A percentile compares a stretch with the other conserved stretches of the same genome.
Conservation (phyloP, 805 yeast genomes). For the Schwanniomyces vanrijiae region DNA sequence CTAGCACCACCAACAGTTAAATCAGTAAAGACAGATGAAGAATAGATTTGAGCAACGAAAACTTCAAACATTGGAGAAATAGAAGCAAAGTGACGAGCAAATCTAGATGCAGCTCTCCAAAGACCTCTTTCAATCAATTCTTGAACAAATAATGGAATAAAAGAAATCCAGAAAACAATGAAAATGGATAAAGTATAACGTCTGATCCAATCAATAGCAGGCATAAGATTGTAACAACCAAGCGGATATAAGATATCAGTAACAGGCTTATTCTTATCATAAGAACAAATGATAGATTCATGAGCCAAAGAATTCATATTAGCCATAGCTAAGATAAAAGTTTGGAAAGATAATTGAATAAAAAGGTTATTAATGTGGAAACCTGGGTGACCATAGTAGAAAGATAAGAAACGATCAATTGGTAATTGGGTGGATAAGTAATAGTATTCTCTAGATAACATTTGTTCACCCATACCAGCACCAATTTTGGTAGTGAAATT, state of each 20-base stretch:
- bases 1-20: conserved; percentile 77
- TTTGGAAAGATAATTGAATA: conserved; percentile 60
- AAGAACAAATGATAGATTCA: conserved; percentile 61
- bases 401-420: conserved; percentile 73
- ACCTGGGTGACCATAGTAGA: conserved; percentile 85
- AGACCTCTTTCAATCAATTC: conserved; percentile 76
- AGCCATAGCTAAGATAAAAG: conserved; percentile 57
- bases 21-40: conserved; percentile 67
- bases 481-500: conserved; percentile 84
- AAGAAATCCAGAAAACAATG: conserved; percentile 71
- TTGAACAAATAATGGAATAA: conserved; percentile 74
- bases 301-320: conserved; percentile 65
- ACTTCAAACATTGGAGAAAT: conserved; percentile 78
- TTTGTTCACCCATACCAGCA: conserved; percentile 89
- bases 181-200: conserved; percentile 73
- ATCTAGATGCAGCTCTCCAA: conserved; percentile 64
- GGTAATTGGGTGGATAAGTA: conserved; percentile 77
- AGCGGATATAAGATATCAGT: conserved; percentile 62
- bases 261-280: conserved; percentile 55
- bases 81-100: conserved; percentile 66
- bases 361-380: conserved; percentile 79
- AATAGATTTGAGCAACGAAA: conserved; percentile 75
- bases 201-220: conserved; percentile 73
- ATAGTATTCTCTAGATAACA: conserved; percentile 78
- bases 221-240: conserved; percentile 72